Conservation (phyloP, 2,329 filamentous ascomycete genomes). For the Verticillium tricorpus region DNA sequence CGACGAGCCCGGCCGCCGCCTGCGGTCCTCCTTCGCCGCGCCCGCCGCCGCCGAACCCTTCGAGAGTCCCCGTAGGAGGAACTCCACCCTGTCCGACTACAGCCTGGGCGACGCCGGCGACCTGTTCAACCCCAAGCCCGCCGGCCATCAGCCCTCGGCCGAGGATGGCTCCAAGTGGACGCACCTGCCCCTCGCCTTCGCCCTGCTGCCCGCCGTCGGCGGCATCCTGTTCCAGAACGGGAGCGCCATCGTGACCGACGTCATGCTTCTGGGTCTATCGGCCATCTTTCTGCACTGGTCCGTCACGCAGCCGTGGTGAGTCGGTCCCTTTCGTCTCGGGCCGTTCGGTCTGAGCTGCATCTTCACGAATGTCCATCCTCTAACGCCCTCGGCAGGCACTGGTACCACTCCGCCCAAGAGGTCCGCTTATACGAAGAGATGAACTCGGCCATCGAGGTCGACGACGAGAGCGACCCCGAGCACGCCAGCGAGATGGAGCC, state of each 20-base stretch:
- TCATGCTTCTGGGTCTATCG: slow-evolving; percentile 74
- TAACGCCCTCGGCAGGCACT: slow-evolving; percentile 45
- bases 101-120: slow-evolving; percentile 67
- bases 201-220: slow-evolving; percentile 78
- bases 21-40: slow-evolving; percentile 6
- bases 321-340: slow-evolving; percentile 17
- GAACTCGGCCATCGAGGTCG: slow-evolving; percentile 32
- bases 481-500: slow-evolving; percentile 9
- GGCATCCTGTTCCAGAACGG: slow-evolving; percentile 84
- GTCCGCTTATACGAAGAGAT: slow-evolving; percentile 49
- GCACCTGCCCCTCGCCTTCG: slow-evolving; percentile 75
- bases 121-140: slow-evolving; percentile 53
- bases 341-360: too few species aligned
- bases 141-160: slow-evolving; percentile 5
- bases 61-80: slow-evolving; percentile 51
- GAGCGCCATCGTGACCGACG: slow-evolving; percentile 75
- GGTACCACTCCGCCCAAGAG: slow-evolving; percentile 69
- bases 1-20: slow-evolving; percentile 26
- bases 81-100: slow-evolving; percentile 74
- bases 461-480: slow-evolving; percentile 41
- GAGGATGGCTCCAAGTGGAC: slow-evolving; percentile 59
- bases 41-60: slow-evolving; percentile 13
- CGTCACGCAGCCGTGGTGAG: slow-evolving; percentile 82
- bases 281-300: slow-evolving; percentile 91
- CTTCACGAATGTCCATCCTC: not conserved